Base-by-base conservation (phyloP, 73 alveolate genomes). In the Paramecium sexaurelia region DNA sequence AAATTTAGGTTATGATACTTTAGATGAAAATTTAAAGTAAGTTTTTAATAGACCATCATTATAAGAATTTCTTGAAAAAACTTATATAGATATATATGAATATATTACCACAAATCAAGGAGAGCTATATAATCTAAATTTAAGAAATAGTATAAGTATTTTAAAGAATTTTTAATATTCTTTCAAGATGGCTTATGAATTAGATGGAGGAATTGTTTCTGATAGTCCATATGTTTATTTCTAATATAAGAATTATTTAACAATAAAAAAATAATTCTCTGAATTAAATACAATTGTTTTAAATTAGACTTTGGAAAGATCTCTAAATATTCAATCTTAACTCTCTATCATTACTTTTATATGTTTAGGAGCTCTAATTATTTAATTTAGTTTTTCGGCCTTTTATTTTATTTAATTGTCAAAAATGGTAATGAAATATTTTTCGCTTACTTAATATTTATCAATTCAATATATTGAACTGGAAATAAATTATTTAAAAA, bases 221-320 rank as follows among this genome's bases (percentile, higher is more conserved):
- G 87, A 73, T 37, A 73, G 87, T 17, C 87, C 87, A 0, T 73
- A 73, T 73, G 87, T 33, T 13, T 73, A 32, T 22, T 73, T 32
- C 19, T 17, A 35, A 32, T 73, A 73, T 73, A 27, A 35, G 45
- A 73, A 73, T 37, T 73, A 73, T 19, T 29, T 32, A 35, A 32
- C 87, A 20, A 32, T 73, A 3, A 73, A 73, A 20, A 1, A 73
- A 32, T 6, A 29, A 73, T 73, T 73, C 56, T 35, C 87, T 13
- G 32, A 73, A 33, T n/a, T 73, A 27, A 73, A 73, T 37, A 24
- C 19, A 3, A 29, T 29, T 33, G 87, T 73, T 7, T 35, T 35
- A 29, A 66, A 73, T 29, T 32, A 66, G 24, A 66, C 83, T 13
- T 29, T 66, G 10, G 13, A 66, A 26, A 66, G 83, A 32, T 66